phyloP scores from a whole-genome alignment of 805 yeast species.

The Candida schatavii region DNA sequence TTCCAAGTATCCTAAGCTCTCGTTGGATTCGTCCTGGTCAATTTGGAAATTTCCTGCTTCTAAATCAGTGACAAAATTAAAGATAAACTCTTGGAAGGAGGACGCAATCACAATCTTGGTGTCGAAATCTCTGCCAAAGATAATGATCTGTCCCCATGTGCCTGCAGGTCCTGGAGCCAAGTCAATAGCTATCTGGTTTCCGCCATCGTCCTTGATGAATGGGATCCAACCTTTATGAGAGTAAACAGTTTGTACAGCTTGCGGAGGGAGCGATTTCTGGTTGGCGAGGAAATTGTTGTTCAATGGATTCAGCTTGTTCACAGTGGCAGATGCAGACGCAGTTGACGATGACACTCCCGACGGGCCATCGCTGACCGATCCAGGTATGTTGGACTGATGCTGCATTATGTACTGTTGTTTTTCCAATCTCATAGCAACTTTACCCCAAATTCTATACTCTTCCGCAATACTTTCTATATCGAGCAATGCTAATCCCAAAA shows the following conservation, averaged over 20 bases:
- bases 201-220: slow-evolving; percentile 38
- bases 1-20: slow-evolving; percentile 35
- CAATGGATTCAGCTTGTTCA: background rate
- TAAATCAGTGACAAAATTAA: slow-evolving; percentile 35
- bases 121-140: slow-evolving; percentile 45
- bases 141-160: slow-evolving; percentile 41
- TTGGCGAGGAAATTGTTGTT: slow-evolving; percentile 27
- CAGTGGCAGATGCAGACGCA: background rate
- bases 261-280: slow-evolving; percentile 38
- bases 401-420: slow-evolving; percentile 31
- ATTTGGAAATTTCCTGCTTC: slow-evolving; percentile 41
- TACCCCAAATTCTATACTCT: slow-evolving; percentile 41
- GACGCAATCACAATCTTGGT: slow-evolving; percentile 40
- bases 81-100: slow-evolving; percentile 39
- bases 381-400: slow-evolving; percentile 19
- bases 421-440: slow-evolving; percentile 39
- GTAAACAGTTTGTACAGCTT: slow-evolving; percentile 34
- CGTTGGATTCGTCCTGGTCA: slow-evolving; percentile 33
- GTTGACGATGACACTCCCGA: slow-evolving; percentile 17
- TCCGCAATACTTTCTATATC: slow-evolving; percentile 43
- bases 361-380: slow-evolving; percentile 8
- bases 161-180: slow-evolving; percentile 39
- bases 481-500: slow-evolving; percentile 41
- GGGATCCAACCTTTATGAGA: slow-evolving; percentile 43
- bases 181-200: slow-evolving; percentile 43